Conservation (phyloP, 345 rosid genomes). For the Passiflora organensis region DNA sequence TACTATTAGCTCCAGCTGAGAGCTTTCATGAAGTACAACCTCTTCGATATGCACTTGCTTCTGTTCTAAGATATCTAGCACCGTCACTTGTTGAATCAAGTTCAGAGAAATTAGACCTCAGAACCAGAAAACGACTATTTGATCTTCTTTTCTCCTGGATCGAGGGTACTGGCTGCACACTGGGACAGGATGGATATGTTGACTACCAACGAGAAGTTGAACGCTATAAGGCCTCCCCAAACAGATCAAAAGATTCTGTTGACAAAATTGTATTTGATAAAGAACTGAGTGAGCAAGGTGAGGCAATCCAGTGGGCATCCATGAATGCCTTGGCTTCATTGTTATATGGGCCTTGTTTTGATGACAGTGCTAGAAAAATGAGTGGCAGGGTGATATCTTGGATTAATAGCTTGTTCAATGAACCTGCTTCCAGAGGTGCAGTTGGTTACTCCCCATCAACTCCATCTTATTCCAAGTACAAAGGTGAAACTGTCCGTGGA, state of each 20-base stretch:
- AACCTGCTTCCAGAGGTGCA: slow-evolving; percentile 91
- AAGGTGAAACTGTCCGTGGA: slow-evolving; percentile 85
- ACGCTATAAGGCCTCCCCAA: slow-evolving; percentile 86
- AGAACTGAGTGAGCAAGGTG: slow-evolving; percentile 85
- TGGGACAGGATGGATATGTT: slow-evolving; percentile 81
- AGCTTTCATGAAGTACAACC: slow-evolving; percentile 86
- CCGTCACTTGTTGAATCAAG: slow-evolving; percentile 93
- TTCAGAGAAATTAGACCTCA: slow-evolving; percentile 85
- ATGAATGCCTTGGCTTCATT: slow-evolving; percentile 98
- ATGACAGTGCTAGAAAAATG: slow-evolving; percentile 98
- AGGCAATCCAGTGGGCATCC: slow-evolving; percentile 97
- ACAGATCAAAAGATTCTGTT: slow-evolving; percentile 83
- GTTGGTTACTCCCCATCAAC: slow-evolving; percentile 97
- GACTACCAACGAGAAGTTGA: slow-evolving; percentile 98
- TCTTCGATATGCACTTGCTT: slow-evolving; percentile 89
- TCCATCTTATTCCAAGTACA: slow-evolving; percentile 81
- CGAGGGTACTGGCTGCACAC: slow-evolving; percentile 74
- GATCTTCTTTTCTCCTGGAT: slow-evolving; percentile 91
- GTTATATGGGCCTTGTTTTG: slow-evolving; percentile 94
- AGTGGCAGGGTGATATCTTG: slow-evolving; percentile 92
- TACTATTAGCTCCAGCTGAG: slow-evolving; percentile 53
- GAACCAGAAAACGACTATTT: slow-evolving; percentile 81
- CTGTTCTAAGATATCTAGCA: slow-evolving; percentile 81
- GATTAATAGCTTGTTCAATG: slow-evolving; percentile 95
- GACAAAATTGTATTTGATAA: slow-evolving; percentile 92